phyloP scores from a whole-genome alignment of 176 grass and related monocot genomes.

The Cenchrus americanus region DNA sequence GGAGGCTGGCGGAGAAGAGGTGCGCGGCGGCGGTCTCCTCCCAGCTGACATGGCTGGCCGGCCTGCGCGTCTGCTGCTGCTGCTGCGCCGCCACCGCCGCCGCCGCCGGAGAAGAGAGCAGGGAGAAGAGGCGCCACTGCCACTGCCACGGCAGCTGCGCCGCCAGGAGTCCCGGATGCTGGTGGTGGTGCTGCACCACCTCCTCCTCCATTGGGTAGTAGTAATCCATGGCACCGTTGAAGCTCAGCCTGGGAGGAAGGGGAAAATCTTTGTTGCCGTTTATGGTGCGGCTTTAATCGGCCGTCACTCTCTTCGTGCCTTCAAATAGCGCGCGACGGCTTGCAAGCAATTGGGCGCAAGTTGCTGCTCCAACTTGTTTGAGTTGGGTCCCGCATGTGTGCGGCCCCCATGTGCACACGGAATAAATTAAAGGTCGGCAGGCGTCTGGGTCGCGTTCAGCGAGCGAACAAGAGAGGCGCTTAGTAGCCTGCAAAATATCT shows the following conservation, averaged over 20 bases:
- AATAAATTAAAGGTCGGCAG: background rate
- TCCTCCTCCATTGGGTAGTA: conserved; percentile 38
- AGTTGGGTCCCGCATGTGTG: background rate
- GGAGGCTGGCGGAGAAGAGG: conserved; percentile 64
- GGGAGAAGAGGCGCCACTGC: conserved; percentile 50
- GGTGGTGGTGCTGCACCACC: background rate
- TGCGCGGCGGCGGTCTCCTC: conserved; percentile 68
- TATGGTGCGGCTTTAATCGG: background rate
- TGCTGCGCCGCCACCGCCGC: too few species aligned
- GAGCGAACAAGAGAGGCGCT: background rate
- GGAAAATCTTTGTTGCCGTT: background rate
- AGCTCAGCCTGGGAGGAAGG: background rate
- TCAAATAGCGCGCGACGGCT: background rate
- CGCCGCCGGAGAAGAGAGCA: conserved; percentile 27
- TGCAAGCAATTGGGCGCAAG: background rate
- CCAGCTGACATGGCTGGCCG: conserved; percentile 65
- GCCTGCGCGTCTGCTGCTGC: conserved; percentile 2
- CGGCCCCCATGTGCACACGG: conserved; percentile 25
- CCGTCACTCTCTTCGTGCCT: background rate
- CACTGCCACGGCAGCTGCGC: conserved; percentile 38
- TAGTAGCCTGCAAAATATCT: conserved; percentile 45
- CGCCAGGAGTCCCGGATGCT: background rate
- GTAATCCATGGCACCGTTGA: conserved; percentile 33
- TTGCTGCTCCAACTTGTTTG: conserved; percentile 1
- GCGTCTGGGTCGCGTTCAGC: background rate